These are phyloP conservation scores for Metschnikowia matae DNA, from an alignment of 805 yeast genomes.

Conservation along the genomic window DNA sequence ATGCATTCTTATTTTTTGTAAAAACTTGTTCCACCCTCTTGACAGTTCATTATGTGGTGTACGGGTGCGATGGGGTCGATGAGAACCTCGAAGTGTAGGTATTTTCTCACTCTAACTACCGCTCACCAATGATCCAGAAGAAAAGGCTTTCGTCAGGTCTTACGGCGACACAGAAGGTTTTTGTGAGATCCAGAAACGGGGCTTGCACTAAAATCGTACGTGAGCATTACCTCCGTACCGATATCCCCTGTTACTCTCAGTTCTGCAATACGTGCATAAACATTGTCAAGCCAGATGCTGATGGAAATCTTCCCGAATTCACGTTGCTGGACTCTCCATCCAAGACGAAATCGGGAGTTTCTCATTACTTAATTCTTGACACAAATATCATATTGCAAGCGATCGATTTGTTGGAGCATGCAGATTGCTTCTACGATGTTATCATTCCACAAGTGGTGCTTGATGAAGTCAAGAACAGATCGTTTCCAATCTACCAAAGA, in stretches of 20 bases:
- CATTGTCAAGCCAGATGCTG: conserved; percentile 56
- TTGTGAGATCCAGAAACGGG: conserved; percentile 86
- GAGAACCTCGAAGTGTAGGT: not conserved
- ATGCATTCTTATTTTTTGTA: not conserved
- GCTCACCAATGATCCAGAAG: conserved; percentile 17
- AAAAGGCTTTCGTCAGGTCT: conserved; percentile 40
- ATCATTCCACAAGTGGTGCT: conserved; percentile 92
- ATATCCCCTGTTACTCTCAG: conserved; percentile 84
- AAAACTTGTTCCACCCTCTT: not conserved
- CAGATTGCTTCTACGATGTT: conserved; percentile 76
- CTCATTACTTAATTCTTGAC: conserved; percentile 83
- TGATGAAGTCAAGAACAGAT: conserved; percentile 86
- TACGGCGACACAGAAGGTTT: conserved; percentile 81
- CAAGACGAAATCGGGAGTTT: conserved; percentile 44
- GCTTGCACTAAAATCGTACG: conserved; percentile 87
- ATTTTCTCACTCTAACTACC: not conserved
- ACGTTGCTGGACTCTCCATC: conserved; percentile 64
- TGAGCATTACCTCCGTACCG: conserved; percentile 89
- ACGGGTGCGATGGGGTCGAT: conserved; percentile 3
- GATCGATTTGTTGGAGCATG: conserved; percentile 82
- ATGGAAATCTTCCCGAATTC: conserved; percentile 62
- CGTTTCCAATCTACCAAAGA: conserved; percentile 84
- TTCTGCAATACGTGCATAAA: conserved; percentile 61
- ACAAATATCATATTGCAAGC: conserved; percentile 86
- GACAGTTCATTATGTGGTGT: not conserved